Evolutionary conservation across 805 yeast species (phyloP), one percentile per base, ranked within the genome.

Genomic region (Nakazawaea anatomiae): DNA sequence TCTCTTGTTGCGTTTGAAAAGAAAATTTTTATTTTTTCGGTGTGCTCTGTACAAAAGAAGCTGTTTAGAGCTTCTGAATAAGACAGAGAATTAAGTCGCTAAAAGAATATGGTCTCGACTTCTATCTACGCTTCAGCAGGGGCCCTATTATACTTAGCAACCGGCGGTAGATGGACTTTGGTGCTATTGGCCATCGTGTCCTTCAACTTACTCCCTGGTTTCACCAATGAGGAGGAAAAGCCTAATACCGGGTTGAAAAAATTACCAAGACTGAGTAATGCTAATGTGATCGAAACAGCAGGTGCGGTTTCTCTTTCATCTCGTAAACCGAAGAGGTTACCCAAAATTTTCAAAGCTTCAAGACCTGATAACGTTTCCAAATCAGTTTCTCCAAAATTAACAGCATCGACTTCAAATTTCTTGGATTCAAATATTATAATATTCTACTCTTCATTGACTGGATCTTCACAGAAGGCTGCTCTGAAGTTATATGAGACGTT

Each of bases 391-490:
- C 62, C 63, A 40, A 59, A 66, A 8, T 48, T 77, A 50, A 65
- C 75, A 1, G 66, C 74, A 30, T 41, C 45, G 9, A 72, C 82
- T 0, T 61, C 65, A 4, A 62, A 72, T 5, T 66, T 72, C 27
- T 63, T 80, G 40, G 77, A 77, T 31, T 77, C 89, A 0, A 82
- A 83, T 50, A 70, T 85, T 39, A 74, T 77, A 52, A 77, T 90
- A 3, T 87, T 90, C 59, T 90, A 87, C 66, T 85, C 97, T 7
- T 85, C 96, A 0, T 70, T 90, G 52, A 91, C 96, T 4, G 97
- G 97, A 9, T 72, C 95, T 0, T 79, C 95, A 0, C 83, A 83
- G 58, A 72, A 87, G 56, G 77, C 82, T 31, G 96, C 96, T 1
- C 70, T 70, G 14, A 61, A 66, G 12, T 67, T 89, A 14, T 59